Percentiles rank a stretch among this genome's conserved stretches.
phyloP scores from a whole-genome alignment of 2,329 filamentous ascomycete species.

The Tolypocladium cylindrosporum region DNA sequence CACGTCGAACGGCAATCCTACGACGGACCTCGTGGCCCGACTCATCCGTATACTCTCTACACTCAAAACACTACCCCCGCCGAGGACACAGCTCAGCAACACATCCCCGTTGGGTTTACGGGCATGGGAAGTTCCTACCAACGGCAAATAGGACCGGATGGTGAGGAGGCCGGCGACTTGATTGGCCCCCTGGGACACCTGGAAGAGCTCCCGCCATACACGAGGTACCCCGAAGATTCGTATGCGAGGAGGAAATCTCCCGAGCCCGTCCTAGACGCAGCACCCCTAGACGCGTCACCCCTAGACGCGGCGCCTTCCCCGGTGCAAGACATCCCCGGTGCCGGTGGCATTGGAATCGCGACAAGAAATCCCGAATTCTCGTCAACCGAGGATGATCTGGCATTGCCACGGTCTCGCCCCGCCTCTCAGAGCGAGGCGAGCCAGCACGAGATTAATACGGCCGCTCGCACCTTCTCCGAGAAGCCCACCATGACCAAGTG shows the following conservation, averaged over 20 bases:
- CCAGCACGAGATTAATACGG: slow-evolving; percentile 44
- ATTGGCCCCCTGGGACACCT: slow-evolving; percentile 82
- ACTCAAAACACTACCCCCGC: slow-evolving; percentile 59
- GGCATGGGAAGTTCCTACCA: slow-evolving; percentile 58
- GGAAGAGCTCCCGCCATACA: slow-evolving; percentile 87
- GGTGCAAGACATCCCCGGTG: slow-evolving; percentile 35
- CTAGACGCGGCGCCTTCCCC: slow-evolving; percentile 8
- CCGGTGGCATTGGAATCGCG: slow-evolving; percentile 50
- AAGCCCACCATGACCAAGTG: slow-evolving; percentile 40
- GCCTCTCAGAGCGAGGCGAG: slow-evolving; percentile 44
- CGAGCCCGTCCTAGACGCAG: slow-evolving; percentile 9
- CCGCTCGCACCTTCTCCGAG: slow-evolving; percentile 33
- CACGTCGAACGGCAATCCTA: slow-evolving; percentile 33
- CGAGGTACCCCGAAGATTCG: slow-evolving; percentile 71
- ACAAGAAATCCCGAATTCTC: slow-evolving; percentile 54
- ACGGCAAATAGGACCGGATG: slow-evolving; percentile 64
- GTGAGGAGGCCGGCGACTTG: slow-evolving; percentile 78
- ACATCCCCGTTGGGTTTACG: slow-evolving; percentile 65
- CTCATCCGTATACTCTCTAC: slow-evolving; percentile 82
- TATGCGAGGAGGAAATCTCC: slow-evolving; percentile 37
- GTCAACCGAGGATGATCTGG: slow-evolving; percentile 43
- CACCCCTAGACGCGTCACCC: not conserved
- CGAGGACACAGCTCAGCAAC: slow-evolving; percentile 34
- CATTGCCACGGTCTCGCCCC: slow-evolving; percentile 37
- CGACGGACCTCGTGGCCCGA: slow-evolving; percentile 53